Evolutionary conservation across 441 rosid species (phyloP), one percentile per base, ranked within the genome.

Genomic region (Bruguiera hainesii): DNA sequence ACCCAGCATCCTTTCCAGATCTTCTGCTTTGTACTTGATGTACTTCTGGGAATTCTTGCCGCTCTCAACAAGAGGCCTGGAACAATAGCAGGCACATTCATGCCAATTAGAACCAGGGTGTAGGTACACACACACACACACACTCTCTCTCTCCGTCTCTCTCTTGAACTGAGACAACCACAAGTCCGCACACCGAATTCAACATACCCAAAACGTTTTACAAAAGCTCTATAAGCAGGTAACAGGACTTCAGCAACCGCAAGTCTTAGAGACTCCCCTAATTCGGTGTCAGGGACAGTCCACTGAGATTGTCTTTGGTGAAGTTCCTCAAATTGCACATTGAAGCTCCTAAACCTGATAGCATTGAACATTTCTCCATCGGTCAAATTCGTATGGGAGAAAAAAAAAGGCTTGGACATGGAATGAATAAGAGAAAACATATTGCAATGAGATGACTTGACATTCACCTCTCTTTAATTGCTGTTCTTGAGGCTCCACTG

Each of bases 181-280:
- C 18, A 42, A 42, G 48, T 42, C 0, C 15, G 48, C 0, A 59
- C 9, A 66, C 15, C 35, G 16, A 7, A 42, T n/a, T 66, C 50
- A 60, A 68, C 73, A 59, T 77, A 92, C 99, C 97, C 97, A 60
- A 79, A 91, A 58, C 98, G 96, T 80, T 86, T 91, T 66, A 89
- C 78, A 68, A 87, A 95, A 60, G 96, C 84, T 81, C 97, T 80
- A 75, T 95, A 92, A 56, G 99, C 98, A 68, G 99, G 99, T 78
- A 95, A 81, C 74, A 95, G 74, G 50, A 95, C 90, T 84, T 95
- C 99, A 67, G 99, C 99, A 62, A 92, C 99, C 37, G 99, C 98
- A 73, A 95, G 99, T 83, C 98, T 83, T 11, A 95, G 74, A 46
- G 98, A 90, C 71, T 94, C 98, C 69, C 94, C 86, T 74, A 94